A percentile compares a stretch with the other conserved stretches of the same genome.
Evolutionary conservation across 78 protist genomes (phyloP).

Genomic region (Blattamonas nauphoetae): DNA sequence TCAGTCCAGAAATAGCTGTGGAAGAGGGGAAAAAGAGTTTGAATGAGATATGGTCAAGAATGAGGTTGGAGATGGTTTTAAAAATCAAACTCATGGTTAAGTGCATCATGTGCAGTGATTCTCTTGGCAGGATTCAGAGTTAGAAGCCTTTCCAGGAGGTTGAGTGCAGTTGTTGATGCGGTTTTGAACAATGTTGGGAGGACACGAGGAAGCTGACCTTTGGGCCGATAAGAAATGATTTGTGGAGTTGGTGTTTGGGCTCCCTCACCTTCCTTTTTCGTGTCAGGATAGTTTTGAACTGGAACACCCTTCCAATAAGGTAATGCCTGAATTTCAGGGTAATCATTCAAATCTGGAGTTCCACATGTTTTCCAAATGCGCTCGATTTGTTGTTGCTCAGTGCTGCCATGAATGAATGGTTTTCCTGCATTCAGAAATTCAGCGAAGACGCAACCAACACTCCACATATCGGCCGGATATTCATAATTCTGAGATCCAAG

Average conservation of each 20-base stretch:
- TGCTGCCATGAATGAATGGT: neutral
- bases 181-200: neutral
- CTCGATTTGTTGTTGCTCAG: neutral
- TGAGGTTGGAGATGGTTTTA: too few relatives aligned
- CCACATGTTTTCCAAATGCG: neutral
- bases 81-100: too few relatives aligned
- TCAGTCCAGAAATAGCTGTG: neutral
- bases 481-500: neutral
- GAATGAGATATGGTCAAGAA: too few relatives aligned
- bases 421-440: neutral
- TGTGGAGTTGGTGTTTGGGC: too few relatives aligned
- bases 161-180: neutral
- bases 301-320: neutral
- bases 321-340: neutral
- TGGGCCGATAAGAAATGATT: too few relatives aligned
- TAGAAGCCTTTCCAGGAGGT: neutral
- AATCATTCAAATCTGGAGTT: neutral
- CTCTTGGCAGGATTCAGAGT: neutral
- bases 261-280: too few relatives aligned
- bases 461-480: neutral
- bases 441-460: slow-evolving; percentile 1
- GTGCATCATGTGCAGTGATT: neutral
- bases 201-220: too few relatives aligned
- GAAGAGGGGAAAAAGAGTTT: too few relatives aligned
- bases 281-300: neutral